Conservation (phyloP, 371 early-diverging fungal genomes). For the Mycotypha africana region DNA sequence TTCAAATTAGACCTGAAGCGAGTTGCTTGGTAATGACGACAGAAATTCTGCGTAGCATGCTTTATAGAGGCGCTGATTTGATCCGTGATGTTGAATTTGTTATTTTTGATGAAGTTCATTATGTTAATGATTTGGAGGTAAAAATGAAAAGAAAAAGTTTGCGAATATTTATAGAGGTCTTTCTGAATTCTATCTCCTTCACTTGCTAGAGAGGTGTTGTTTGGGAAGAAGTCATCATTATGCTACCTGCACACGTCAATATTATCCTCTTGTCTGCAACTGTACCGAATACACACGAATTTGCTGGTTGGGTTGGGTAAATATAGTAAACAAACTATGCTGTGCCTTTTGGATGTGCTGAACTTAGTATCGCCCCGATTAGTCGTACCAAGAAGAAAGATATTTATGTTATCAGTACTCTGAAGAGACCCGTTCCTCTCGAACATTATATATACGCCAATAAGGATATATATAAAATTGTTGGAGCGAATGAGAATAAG, state of each 20-base stretch:
- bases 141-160: slow-evolving; percentile 7
- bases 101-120: slow-evolving; percentile 99
- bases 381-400: slow-evolving; percentile 94
- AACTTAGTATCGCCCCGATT: neutral
- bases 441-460: slow-evolving; percentile 92
- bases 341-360: neutral
- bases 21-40: slow-evolving; percentile 99
- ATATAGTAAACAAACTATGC: neutral
- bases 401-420: slow-evolving; percentile 97
- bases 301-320: slow-evolving; percentile 99
- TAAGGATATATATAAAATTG: slow-evolving; percentile 82
- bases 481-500: slow-evolving; percentile 59
- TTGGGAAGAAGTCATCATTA: slow-evolving; percentile 99
- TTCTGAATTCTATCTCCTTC: too few relatives aligned
- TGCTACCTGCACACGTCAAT: slow-evolving; percentile 94
- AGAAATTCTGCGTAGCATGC: slow-evolving; percentile 97
- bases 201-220: slow-evolving; percentile 93
- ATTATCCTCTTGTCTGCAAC: slow-evolving; percentile 97
- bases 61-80: slow-evolving; percentile 96
- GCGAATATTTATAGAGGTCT: neutral
- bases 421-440: slow-evolving; percentile 95
- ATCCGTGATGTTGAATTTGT: slow-evolving; percentile 99
- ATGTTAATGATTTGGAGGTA: slow-evolving; percentile 96
- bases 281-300: slow-evolving; percentile 98
- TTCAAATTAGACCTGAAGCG: slow-evolving; percentile 96